Percentiles rank a stretch among this genome's conserved stretches.
These are phyloP conservation scores for Penicillium sp. DNA, from an alignment of 2,329 filamentous ascomycete species.

Conservation along the genomic window DNA sequence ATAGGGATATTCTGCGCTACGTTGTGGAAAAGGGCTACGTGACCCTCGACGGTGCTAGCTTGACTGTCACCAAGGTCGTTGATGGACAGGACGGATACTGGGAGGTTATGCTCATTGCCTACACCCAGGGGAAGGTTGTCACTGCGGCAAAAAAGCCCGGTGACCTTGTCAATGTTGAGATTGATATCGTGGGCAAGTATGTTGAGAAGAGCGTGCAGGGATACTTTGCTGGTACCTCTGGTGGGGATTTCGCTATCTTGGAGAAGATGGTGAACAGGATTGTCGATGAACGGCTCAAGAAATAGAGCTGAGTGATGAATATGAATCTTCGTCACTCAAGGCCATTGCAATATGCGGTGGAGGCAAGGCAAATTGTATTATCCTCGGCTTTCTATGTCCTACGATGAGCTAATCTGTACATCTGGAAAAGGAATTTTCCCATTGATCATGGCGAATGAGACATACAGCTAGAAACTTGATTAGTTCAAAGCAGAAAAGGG, in stretches of 20 bases:
- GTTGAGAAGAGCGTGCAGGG: conserved; percentile 76
- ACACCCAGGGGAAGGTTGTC: conserved; percentile 90
- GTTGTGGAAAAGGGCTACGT: conserved; percentile 96
- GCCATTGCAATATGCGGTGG: not conserved
- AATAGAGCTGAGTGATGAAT: conserved; percentile 14
- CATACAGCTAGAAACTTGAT: not conserved
- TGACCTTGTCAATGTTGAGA: conserved; percentile 86
- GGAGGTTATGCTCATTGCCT: conserved; percentile 96
- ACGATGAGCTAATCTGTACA: not conserved
- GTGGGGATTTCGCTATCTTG: conserved; percentile 52
- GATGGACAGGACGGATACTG: conserved; percentile 77
- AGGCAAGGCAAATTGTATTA: not conserved
- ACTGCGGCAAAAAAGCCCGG: conserved; percentile 74
- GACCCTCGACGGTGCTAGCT: conserved; percentile 86
- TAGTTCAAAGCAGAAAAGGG: not conserved
- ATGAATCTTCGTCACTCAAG: not conserved
- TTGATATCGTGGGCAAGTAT: conserved; percentile 73
- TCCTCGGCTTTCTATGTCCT: not conserved
- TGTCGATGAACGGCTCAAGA: conserved; percentile 66
- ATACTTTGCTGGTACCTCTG: conserved; percentile 58
- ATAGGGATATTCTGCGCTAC: conserved; percentile 71
- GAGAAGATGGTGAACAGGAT: conserved; percentile 72
- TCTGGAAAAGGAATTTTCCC: not conserved
- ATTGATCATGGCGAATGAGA: conserved; percentile 1
- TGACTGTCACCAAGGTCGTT: conserved; percentile 85